A percentile compares a stretch with the other conserved stretches of the same genome.
phyloP scores from a whole-genome alignment of 768 basidiomycete species.

The Mycena crocata region DNA sequence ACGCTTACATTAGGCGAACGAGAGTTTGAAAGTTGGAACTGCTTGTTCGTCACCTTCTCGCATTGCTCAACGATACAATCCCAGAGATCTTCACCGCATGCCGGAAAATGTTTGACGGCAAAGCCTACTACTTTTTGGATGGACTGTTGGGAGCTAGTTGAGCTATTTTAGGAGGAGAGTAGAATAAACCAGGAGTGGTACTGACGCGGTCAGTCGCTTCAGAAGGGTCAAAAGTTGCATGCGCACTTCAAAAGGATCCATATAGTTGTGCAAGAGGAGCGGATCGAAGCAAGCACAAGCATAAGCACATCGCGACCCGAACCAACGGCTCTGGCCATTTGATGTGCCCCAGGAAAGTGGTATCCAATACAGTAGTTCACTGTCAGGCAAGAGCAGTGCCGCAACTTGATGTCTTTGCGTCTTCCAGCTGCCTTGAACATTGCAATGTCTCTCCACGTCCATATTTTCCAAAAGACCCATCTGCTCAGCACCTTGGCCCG shows the following conservation, averaged over 20 bases:
- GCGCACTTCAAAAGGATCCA: constrained; percentile 35
- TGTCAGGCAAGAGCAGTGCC: no score
- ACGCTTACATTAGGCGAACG: background rate
- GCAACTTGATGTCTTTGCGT: no score
- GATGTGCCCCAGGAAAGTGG: no score
- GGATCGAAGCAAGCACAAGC: background rate
- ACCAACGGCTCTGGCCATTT: no score
- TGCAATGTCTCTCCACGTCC: no score
- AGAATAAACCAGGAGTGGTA: background rate
- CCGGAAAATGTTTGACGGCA: constrained; percentile 39
- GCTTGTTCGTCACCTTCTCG: constrained; percentile 69
- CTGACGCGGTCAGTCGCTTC: constrained; percentile 34
- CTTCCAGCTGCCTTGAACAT: no score
- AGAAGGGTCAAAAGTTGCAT: constrained; percentile 29
- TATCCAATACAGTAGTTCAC: no score
- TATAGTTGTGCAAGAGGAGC: background rate
- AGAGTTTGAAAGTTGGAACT: background rate
- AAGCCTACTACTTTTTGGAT: constrained; percentile 35
- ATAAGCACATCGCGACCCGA: background rate
- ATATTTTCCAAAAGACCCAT: no score
- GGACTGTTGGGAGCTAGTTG: constrained; percentile 35
- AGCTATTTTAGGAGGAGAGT: constrained; percentile 26
- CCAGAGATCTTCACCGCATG: constrained; percentile 94
- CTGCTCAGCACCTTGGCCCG: background rate
- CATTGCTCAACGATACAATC: constrained; percentile 93